Conservation (phyloP, 192 early-diverging fungal genomes). For the Funneliformis geosporum region DNA sequence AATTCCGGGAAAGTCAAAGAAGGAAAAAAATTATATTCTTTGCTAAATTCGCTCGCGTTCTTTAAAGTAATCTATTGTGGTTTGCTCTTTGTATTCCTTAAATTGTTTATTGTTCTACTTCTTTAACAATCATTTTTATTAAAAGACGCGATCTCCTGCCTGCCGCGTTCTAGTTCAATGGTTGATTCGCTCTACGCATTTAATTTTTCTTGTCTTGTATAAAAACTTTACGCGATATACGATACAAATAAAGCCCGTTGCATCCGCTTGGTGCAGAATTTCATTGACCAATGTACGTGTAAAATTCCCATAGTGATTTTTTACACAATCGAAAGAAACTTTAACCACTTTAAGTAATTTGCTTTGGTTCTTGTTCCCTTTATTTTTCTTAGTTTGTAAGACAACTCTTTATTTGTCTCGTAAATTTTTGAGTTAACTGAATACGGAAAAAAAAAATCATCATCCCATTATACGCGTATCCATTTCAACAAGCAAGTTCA, state of each 20-base stretch:
- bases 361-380: neutral
- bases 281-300: neutral
- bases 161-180: neutral
- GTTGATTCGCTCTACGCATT: neutral
- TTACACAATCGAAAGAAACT: too few species aligned
- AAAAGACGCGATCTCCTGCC: neutral
- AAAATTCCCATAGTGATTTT: too few species aligned
- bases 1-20: neutral
- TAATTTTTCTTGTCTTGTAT: neutral
- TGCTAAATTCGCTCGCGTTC: neutral
- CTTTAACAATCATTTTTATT: neutral
- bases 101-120: neutral
- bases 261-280: neutral
- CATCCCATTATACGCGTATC: neutral
- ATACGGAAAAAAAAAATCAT: too few species aligned
- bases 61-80: neutral
- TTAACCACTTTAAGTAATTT: neutral
- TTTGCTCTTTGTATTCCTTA: neutral
- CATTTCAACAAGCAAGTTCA: too few species aligned
- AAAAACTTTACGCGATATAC: neutral
- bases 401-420: neutral
- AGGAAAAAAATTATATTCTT: neutral
- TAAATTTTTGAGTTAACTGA: neutral
- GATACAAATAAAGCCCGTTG: neutral
- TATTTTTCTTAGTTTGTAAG: neutral